Evolutionary conservation across 2,329 filamentous ascomycete genomes (phyloP), one percentile per base, ranked within the genome.

Genomic region (Scytalidium sp.): DNA sequence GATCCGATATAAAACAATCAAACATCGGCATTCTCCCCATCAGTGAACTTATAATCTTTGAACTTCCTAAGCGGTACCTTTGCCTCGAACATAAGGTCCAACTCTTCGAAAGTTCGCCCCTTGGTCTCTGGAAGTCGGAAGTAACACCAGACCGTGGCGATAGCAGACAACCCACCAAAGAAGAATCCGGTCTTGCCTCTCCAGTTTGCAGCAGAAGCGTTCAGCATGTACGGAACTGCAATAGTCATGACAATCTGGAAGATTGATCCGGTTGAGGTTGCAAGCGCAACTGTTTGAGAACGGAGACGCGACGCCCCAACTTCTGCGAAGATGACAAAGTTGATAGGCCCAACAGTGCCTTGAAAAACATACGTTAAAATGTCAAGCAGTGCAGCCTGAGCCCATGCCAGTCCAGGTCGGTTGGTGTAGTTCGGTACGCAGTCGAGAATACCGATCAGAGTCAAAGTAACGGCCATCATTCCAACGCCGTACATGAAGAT

Each of bases 11-110:
- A n/a, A n/a, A n/a, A n/a, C n/a, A 6, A 36, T 36, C 15, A 36
- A 5, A 36, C 32, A n/a, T 36, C 32, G 13, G 17, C 32, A 36
- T 15, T 8, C 32, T 36, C 41, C 21, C 41, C 41, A 6, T 43
- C 19, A 20, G 23, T 17, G 46, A 60, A 50, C 27, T 55, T 59
- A 41, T 57, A 62, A 21, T 57, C 43, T 42, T 58, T 56, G 32
- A 65, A 70, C 10, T 65, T 60, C 41, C 66, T 61, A 9, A 66
- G 63, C 32, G 56, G 53, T 8, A 66, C 59, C 13, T 56, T 58
- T n/a, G 51, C 55, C 17, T 69, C 67, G 58, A 78, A 77, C 58
- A 78, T 57, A 6, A 68, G 55, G 53, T 76, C 74, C 10, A 77
- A 66, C 62, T 77, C 73, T 50, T 72, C 72, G 45, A 73, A 68